phyloP scores from a whole-genome alignment of 768 basidiomycete genomes.

The Lentinula raphanica region DNA sequence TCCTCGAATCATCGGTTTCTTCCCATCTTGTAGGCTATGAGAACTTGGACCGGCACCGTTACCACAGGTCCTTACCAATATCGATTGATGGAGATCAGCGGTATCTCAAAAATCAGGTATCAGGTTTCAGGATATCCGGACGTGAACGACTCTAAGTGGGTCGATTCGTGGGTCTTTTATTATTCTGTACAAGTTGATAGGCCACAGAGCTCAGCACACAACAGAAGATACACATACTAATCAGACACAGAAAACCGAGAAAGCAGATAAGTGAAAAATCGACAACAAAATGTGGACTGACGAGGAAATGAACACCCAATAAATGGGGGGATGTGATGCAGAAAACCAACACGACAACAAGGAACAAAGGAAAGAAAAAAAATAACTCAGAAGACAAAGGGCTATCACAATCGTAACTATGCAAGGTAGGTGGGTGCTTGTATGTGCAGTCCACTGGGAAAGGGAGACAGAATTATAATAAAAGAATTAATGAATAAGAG shows the following conservation, averaged over 20 bases:
- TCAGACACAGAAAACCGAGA: constrained; percentile 5
- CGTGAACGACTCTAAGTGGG: not conserved
- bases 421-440: not conserved
- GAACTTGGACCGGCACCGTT: no score
- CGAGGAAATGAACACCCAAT: constrained; percentile 4
- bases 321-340: not conserved
- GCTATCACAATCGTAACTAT: not conserved
- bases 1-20: not conserved
- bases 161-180: not conserved
- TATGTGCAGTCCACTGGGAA: not conserved
- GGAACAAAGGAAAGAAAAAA: not conserved
- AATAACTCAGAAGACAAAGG: not conserved
- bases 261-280: constrained; percentile 7
- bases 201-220: not conserved
- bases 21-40: no score
- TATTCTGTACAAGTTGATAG: not conserved
- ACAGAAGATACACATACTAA: not conserved
- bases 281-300: constrained; percentile 3
- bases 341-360: not conserved
- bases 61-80: no score
- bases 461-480: not conserved
- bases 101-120: no score
- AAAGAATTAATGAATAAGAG: not conserved
- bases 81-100: no score
- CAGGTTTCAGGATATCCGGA: no score